These are phyloP conservation scores for Wolfiporia cocos DNA, from an alignment of 1,284 basidiomycete genomes.

Conservation along the genomic window DNA sequence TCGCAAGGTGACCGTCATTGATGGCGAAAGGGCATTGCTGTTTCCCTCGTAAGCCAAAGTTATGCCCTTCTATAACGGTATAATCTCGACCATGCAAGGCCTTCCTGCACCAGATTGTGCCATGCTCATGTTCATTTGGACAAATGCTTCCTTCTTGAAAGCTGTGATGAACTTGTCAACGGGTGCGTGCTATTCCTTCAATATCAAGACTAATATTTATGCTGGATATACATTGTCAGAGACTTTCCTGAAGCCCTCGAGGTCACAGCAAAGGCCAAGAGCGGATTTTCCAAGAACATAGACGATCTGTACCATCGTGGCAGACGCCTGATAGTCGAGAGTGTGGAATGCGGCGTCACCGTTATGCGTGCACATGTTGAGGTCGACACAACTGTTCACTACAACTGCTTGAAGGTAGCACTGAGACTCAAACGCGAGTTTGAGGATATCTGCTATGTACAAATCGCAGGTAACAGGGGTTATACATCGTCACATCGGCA, in stretches of 20 bases:
- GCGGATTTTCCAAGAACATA: constrained; percentile 33
- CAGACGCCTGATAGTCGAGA: constrained; percentile 45
- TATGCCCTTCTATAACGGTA: too few relatives aligned
- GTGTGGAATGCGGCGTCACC: constrained; percentile 54
- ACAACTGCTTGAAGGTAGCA: constrained; percentile 45
- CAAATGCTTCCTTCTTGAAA: constrained; percentile 58
- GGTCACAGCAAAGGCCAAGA: constrained; percentile 46
- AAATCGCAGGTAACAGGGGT: constrained; percentile 42
- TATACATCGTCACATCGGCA: background rate
- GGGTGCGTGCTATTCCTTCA: constrained; percentile 32
- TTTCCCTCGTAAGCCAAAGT: too few relatives aligned
- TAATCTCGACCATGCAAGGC: too few relatives aligned
- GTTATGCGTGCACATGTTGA: constrained; percentile 63
- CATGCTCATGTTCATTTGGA: constrained; percentile 64
- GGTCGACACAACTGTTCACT: constrained; percentile 46
- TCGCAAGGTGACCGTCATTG: too few relatives aligned
- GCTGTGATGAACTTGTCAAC: constrained; percentile 41
- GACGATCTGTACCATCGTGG: constrained; percentile 47
- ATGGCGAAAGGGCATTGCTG: too few relatives aligned
- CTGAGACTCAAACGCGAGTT: constrained; percentile 41
- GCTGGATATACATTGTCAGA: constrained; percentile 22
- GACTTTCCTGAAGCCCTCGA: constrained; percentile 50
- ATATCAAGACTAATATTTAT: background rate
- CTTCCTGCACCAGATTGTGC: constrained; percentile 50
- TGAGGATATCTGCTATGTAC: constrained; percentile 42